Conservation (phyloP, 305 asterid genomes). For the Fraxinus xanthoxyloides region DNA sequence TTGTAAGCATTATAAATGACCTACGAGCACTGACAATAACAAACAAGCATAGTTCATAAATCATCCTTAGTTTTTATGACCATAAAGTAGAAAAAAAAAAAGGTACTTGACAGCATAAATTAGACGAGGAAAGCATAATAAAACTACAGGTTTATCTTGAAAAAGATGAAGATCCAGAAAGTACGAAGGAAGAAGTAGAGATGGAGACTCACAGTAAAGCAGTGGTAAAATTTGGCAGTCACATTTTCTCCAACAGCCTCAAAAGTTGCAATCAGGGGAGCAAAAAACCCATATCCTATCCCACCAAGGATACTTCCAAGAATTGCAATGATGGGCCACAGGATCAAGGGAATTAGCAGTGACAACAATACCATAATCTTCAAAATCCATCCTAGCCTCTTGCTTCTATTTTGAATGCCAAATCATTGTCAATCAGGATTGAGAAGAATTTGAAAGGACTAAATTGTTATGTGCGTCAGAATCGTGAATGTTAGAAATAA, state of each 20-base stretch:
- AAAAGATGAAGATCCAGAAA: neutral
- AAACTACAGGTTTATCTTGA: neutral
- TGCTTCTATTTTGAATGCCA: conserved; percentile 47
- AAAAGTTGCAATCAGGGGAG: conserved; percentile 81
- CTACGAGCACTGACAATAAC: neutral
- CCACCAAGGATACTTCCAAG: conserved; percentile 74
- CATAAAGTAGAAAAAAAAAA: neutral
- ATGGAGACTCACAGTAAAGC: conserved; percentile 58
- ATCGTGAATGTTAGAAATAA: neutral
- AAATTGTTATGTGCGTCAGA: neutral
- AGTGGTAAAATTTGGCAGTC: conserved; percentile 53
- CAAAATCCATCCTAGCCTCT: conserved; percentile 71
- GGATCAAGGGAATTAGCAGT: conserved; percentile 58
- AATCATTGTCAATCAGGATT: neutral
- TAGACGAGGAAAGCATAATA: neutral
- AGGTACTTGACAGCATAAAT: neutral
- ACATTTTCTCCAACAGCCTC: conserved; percentile 69
- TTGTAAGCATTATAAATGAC: neutral
- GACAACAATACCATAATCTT: conserved; percentile 48
- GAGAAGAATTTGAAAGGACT: conserved; percentile 3
- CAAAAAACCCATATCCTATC: conserved; percentile 64
- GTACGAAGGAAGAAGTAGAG: neutral
- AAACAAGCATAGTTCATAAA: neutral
- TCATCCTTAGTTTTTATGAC: neutral
- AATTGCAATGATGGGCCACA: conserved; percentile 68